Percentiles rank a stretch among this genome's conserved stretches.
Evolutionary conservation across 208 protist genomes (phyloP).

Genomic region (Wallacemonas sp.): DNA sequence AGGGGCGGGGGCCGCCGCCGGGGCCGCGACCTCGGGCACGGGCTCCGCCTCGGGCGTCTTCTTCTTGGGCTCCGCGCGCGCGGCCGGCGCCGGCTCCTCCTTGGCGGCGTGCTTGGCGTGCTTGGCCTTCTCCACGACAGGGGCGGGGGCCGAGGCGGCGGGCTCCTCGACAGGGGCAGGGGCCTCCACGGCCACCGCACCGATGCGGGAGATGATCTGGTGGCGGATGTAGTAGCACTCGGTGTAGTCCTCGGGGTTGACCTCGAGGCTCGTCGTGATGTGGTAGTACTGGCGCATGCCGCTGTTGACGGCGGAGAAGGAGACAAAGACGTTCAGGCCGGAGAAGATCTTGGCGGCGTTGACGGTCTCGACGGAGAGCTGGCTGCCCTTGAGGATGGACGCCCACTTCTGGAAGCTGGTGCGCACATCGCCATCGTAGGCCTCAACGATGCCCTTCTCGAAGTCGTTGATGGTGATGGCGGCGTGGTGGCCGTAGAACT

Average conservation of each 20-base stretch:
- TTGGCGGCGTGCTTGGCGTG: conserved; percentile 29
- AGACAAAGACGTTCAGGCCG: conserved; percentile 75
- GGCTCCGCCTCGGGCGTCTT: conserved; percentile 15
- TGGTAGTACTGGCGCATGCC: conserved; percentile 77
- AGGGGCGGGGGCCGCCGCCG: conserved; percentile 25
- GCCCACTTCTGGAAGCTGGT: conserved; percentile 59
- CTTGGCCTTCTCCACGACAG: conserved; percentile 34
- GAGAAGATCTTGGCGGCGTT: conserved; percentile 62
- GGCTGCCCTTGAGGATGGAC: conserved; percentile 54
- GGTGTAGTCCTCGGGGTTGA: conserved; percentile 49
- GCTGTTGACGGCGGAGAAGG: conserved; percentile 46
- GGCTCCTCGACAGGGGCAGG: conserved; percentile 37
- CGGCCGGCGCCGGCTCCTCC: conserved; percentile 18
- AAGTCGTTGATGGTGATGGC: conserved; percentile 83
- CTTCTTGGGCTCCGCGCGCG: conserved; percentile 18
- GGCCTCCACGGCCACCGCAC: conserved; percentile 30
- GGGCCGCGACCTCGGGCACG: conserved; percentile 17
- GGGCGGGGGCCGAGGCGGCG: conserved; percentile 23
- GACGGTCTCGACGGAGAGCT: conserved; percentile 73
- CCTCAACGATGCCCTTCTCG: conserved; percentile 68
- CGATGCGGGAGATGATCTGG: conserved; percentile 76
- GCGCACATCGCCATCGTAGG: conserved; percentile 39
- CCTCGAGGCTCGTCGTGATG: conserved; percentile 73
- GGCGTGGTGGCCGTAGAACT: conserved; percentile 66
- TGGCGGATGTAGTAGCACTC: conserved; percentile 82